Evolutionary conservation across 2,329 filamentous ascomycete species (phyloP).

Genomic region (Sordariomycetes sp.): DNA sequence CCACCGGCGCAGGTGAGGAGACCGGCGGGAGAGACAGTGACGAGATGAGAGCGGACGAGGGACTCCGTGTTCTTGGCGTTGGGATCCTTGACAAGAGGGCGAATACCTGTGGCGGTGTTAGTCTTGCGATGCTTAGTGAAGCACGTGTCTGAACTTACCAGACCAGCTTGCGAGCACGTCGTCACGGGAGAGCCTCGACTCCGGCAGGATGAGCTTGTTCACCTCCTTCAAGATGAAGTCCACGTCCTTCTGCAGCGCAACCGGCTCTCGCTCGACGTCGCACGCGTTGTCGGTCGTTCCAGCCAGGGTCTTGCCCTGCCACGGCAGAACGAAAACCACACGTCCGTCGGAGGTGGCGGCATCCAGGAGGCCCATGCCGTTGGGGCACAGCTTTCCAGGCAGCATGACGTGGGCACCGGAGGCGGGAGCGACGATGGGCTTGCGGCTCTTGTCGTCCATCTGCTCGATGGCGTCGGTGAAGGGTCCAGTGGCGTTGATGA

Average conservation of each 20-base stretch:
- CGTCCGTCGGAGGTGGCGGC: conserved; percentile 75
- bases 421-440: conserved; percentile 69
- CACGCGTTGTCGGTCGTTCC: conserved; percentile 74
- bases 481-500: conserved; percentile 78
- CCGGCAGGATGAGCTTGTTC: conserved; percentile 64
- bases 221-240: conserved; percentile 76
- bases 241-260: conserved; percentile 69
- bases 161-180: conserved; percentile 79
- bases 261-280: conserved; percentile 56
- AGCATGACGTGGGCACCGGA: conserved; percentile 79
- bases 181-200: conserved; percentile 63
- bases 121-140: conserved; percentile 5
- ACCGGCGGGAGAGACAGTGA: conserved; percentile 65
- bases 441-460: conserved; percentile 62
- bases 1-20: conserved; percentile 74
- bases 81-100: conserved; percentile 71
- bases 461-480: conserved; percentile 75
- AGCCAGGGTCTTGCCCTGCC: conserved; percentile 80
- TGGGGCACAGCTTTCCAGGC: conserved; percentile 68
- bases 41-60: conserved; percentile 72
- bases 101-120: conserved; percentile 38
- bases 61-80: conserved; percentile 76
- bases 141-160: conserved; percentile 39
- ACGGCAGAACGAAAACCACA: conserved; percentile 81
- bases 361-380: conserved; percentile 76